Base-by-base conservation (phyloP, 768 basidiomycete species). In the Boletus reticulatus region DNA sequence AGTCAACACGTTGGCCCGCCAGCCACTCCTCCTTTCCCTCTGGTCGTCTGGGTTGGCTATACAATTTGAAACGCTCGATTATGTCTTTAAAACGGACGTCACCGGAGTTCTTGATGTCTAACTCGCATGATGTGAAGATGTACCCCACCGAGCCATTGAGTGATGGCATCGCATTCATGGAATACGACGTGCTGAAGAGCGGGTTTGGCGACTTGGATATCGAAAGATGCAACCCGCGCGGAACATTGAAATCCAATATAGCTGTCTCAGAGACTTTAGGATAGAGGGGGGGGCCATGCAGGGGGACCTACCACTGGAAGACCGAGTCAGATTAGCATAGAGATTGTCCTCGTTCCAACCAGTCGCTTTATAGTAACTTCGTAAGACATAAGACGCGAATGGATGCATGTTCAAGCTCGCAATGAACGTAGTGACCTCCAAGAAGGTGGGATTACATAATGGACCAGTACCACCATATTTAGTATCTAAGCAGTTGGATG, bases 341-440 rank as follows among this genome's bases (percentile, higher is more conserved):
- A 96, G 78, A 65, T 96, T 96, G 72, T 98, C 95, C 68, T 96
- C 92, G 64, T 94, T 94, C 96, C 96, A 98, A 58, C 92, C 91
- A 32, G 93, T 97, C n/a, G 85, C 85, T 61, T 83, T 82, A 77
- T 93, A 94, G 73, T 96, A 98, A 70, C 81, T 87, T 59, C 89
- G 87, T 37, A 98, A 78, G 53, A 98, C 88, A 75, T 93, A 92
- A 14, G 89, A 83, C 38, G 91, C 87, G 65, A 93, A 93, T 7
- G 92, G 88, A 73, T 92, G 88, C 92, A 93, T 92, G 43, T 51
- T 47, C 29, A 17, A 52, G 44, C 31, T 45, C 27, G 19, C 7
- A 12, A 31, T 2, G 20, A 3, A 39, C 38, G 38, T 36, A 36
- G n/a, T 39, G n/a, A 19, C 9, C 9, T 39, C 5, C 36, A n/a